Conservation (phyloP, 2,329 filamentous ascomycete genomes). For the Aspergillus aculeatinus region DNA sequence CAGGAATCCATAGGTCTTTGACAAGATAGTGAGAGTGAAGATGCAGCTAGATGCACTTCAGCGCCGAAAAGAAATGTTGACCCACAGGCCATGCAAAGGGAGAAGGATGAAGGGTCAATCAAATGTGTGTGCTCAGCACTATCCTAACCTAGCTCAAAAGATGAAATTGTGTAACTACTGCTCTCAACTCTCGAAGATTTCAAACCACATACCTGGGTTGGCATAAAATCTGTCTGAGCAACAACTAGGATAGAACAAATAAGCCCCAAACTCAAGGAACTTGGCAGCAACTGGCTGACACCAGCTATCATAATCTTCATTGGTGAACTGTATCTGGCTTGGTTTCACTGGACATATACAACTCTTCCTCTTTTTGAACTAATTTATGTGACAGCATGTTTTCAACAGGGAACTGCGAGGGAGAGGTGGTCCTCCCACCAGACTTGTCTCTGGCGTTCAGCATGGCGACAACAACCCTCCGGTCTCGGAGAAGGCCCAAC, state of each 20-base stretch:
- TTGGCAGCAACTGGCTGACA: not conserved
- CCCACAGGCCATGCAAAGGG: not conserved
- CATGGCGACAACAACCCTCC: not conserved
- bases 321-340: not conserved
- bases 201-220: not conserved
- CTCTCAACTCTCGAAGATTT: not conserved
- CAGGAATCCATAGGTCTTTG: too few relatives aligned
- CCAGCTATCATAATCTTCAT: not conserved
- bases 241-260: not conserved
- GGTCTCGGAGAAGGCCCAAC: not conserved
- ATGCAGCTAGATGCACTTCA: not conserved
- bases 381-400: conserved; percentile 7
- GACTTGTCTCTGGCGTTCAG: conserved; percentile 4
- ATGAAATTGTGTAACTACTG: not conserved
- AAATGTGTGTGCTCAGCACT: not conserved
- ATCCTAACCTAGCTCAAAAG: not conserved
- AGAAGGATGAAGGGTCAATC: not conserved
- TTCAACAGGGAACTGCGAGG: conserved; percentile 7
- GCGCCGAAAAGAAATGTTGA: not conserved
- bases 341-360: conserved; percentile 6
- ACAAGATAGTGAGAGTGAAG: too few relatives aligned
- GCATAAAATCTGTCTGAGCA: not conserved
- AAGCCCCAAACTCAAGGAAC: not conserved
- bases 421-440: conserved; percentile 2
- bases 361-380: conserved; percentile 3